Conservation (phyloP, 495 filamentous ascomycete genomes). For the Neurospora sp. region DNA sequence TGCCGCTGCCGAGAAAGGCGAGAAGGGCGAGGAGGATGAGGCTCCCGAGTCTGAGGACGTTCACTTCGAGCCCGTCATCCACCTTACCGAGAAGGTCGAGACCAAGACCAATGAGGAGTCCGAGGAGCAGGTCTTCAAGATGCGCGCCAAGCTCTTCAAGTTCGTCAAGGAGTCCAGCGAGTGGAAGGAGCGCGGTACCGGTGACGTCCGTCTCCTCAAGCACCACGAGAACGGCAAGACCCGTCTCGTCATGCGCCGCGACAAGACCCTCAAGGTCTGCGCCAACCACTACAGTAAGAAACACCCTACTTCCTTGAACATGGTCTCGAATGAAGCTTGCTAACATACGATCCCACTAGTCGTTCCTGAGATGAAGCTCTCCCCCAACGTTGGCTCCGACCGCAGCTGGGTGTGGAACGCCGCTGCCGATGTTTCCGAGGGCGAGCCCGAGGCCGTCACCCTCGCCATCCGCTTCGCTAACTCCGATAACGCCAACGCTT, state of each 20-base stretch:
- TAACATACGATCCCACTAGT: constrained; percentile 42
- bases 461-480: constrained; percentile 97
- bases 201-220: constrained; percentile 92
- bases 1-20: constrained; percentile 33
- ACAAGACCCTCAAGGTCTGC: constrained; percentile 99
- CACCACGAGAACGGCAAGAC: constrained; percentile 98
- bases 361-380: constrained; percentile 97
- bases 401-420: constrained; percentile 99
- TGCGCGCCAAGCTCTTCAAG: constrained; percentile 99
- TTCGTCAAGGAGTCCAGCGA: constrained; percentile 83
- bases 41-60: constrained; percentile 79
- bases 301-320: background rate
- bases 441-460: constrained; percentile 91
- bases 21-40: constrained; percentile 51
- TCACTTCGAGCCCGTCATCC: constrained; percentile 93
- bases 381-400: constrained; percentile 93
- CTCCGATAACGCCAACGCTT: constrained; percentile 92
- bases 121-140: constrained; percentile 96
- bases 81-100: constrained; percentile 89
- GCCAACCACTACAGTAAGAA: constrained; percentile 97
- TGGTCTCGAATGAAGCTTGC: background rate
- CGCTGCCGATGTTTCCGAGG: constrained; percentile 94
- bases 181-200: constrained; percentile 99
- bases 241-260: constrained; percentile 93
- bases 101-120: constrained; percentile 97